Evolutionary conservation across 75 land plant genomes (phyloP).

Genomic region (Picea sitchensis): DNA sequence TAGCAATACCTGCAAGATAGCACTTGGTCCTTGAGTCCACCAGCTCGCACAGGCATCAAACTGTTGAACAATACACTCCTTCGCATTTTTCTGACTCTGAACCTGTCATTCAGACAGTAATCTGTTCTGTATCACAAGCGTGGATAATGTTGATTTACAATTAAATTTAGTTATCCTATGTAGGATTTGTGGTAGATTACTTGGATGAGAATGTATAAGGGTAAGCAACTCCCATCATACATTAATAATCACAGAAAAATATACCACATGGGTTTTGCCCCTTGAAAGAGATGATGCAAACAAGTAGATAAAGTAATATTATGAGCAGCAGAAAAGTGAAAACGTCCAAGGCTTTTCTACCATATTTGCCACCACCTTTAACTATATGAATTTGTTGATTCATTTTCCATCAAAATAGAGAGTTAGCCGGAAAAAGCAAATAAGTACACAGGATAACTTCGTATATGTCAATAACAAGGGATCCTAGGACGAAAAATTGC

Average conservation of each 20-base stretch:
- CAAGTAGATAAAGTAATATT: not conserved
- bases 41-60: constrained; percentile 99
- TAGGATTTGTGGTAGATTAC: constrained; percentile 1
- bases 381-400: not conserved
- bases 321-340: not conserved
- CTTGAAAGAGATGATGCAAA: not conserved
- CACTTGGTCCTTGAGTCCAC: constrained; percentile 99
- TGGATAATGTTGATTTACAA: not conserved
- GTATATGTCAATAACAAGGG: not conserved
- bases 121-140: not conserved
- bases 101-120: not conserved
- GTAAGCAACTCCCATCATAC: not conserved
- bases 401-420: not conserved
- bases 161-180: not conserved
- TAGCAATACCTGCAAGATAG: constrained; percentile 64
- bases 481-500: not conserved
- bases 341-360: not conserved
- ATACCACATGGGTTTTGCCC: not conserved
- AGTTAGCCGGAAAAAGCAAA: not conserved
- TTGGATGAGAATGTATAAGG: not conserved
- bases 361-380: not conserved
- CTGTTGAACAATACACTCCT: constrained; percentile 53
- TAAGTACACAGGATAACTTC: not conserved
- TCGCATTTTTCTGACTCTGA: constrained; percentile 8
- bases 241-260: not conserved